phyloP scores from a whole-genome alignment of 1,139 yeast genomes.

The Suzukiozyma palmioleophila region DNA sequence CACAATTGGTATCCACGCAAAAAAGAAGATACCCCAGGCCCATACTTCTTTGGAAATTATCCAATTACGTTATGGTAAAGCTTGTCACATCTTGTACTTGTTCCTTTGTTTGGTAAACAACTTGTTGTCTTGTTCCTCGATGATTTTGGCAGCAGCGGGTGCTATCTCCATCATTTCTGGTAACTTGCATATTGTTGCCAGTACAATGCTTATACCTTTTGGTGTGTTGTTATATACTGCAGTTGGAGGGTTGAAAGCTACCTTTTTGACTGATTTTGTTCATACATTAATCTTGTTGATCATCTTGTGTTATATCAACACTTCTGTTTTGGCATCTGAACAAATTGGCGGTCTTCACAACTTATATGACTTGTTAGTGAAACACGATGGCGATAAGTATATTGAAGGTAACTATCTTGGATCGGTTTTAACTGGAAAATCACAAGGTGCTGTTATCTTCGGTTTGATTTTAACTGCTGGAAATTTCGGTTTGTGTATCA shows the following conservation, averaged over 20 bases:
- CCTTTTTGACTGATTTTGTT: conserved; percentile 34
- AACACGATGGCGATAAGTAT: conserved; percentile 14
- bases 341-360: conserved; percentile 27
- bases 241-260: conserved; percentile 40
- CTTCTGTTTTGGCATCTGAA: conserved; percentile 22
- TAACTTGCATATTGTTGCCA: conserved; percentile 28
- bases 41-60: conserved; percentile 30
- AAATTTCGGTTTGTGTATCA: conserved; percentile 26
- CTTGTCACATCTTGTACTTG: conserved; percentile 27
- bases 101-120: conserved; percentile 29
- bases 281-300: conserved; percentile 32
- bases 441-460: conserved; percentile 26
- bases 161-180: conserved; percentile 33
- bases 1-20: conserved; percentile 25
- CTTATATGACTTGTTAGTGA: conserved; percentile 20
- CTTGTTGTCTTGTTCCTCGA: conserved; percentile 27
- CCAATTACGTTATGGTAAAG: conserved; percentile 26
- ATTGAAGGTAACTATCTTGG: conserved; percentile 32
- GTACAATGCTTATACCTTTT: conserved; percentile 32
- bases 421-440: conserved; percentile 30
- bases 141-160: conserved; percentile 36
- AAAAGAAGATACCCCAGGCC: conserved; percentile 25
- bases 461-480: conserved; percentile 27
- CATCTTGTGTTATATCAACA: conserved; percentile 22
- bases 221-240: conserved; percentile 34